Evolutionary conservation across 345 rosid genomes (phyloP).

Genomic region (Syzygium jambos): DNA sequence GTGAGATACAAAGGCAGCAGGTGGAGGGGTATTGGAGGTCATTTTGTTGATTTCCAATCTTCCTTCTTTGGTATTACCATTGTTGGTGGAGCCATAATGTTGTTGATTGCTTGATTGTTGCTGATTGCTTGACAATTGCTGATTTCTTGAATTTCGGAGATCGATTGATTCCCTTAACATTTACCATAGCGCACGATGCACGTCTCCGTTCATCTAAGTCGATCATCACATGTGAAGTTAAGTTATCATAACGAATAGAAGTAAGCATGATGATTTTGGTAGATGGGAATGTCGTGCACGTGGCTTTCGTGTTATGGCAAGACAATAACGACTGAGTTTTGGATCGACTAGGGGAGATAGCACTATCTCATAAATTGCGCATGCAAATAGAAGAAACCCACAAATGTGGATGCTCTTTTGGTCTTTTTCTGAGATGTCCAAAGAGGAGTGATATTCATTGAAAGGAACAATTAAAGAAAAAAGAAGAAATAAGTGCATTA

Average conservation of each 20-base stretch:
- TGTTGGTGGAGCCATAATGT: no score
- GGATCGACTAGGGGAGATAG: neutral
- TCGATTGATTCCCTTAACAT: no score
- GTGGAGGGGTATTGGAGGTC: no score
- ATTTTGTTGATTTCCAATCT: no score
- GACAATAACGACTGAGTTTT: neutral
- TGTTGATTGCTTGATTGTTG: no score
- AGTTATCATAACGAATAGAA: neutral
- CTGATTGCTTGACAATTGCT: no score
- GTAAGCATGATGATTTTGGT: neutral
- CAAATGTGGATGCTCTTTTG: neutral
- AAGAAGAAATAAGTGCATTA: neutral
- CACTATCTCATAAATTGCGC: neutral
- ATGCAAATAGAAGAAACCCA: neutral
- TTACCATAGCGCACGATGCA: neutral
- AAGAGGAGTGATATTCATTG: neutral
- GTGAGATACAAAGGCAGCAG: no score
- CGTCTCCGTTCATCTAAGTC: neutral
- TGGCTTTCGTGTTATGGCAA: neutral
- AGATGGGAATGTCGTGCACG: neutral
- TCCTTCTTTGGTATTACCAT: no score
- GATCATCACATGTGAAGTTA: neutral
- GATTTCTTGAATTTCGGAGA: no score
- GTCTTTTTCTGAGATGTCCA: neutral
- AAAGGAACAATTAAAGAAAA: neutral